Evolutionary conservation across 495 filamentous ascomycete species (phyloP).

Genomic region (Penicillium roqueforti): DNA sequence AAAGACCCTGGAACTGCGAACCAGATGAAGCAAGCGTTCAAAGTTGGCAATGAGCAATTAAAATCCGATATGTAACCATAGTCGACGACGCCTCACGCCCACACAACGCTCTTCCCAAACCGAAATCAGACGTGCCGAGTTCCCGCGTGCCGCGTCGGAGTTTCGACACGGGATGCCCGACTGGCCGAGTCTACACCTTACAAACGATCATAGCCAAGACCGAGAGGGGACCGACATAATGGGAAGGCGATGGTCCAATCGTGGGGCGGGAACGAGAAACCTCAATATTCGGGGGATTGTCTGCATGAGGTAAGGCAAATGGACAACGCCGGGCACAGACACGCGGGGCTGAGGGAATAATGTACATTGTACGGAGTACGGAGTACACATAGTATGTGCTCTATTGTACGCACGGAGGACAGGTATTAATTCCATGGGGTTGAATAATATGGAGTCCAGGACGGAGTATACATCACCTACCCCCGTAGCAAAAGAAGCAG

Average conservation of each 20-base stretch:
- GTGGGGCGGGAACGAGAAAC: background rate
- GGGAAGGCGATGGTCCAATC: background rate
- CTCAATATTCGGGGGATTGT: background rate
- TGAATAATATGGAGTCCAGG: background rate
- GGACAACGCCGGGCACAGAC: conserved; percentile 1
- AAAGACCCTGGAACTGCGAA: too few species aligned
- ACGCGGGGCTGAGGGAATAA: too few species aligned
- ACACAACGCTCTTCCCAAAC: background rate
- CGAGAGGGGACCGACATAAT: background rate
- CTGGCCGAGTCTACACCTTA: conserved; percentile 4
- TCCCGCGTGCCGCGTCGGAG: conserved; percentile 5
- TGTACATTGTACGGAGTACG: too few species aligned
- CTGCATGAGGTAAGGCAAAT: background rate
- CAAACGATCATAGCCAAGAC: background rate
- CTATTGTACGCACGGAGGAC: background rate
- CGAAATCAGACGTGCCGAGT: conserved; percentile 10
- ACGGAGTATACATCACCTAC: too few species aligned
- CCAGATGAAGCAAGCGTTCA: too few species aligned
- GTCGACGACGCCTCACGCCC: too few species aligned
- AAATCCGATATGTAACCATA: background rate
- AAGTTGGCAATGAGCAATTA: background rate
- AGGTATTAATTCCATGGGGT: background rate
- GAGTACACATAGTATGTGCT: too few species aligned
- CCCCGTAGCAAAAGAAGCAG: too few species aligned
- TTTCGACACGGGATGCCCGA: conserved; percentile 16